A percentile compares a stretch with the other conserved stretches of the same genome.
Conservation (phyloP, 768 basidiomycete genomes). For the Tricholoma flavovirens region DNA sequence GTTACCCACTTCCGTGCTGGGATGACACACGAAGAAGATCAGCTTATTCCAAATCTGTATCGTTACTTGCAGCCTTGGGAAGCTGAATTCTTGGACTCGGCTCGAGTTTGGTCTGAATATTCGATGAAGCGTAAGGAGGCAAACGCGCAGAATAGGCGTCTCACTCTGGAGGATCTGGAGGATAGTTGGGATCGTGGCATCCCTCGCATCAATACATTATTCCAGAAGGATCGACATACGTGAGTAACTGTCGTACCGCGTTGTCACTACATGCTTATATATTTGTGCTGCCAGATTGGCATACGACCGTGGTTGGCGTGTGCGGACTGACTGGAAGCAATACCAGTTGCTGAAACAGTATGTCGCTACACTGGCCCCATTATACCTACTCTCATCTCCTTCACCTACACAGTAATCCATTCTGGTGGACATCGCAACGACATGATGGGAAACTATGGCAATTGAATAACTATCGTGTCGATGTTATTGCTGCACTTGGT, state of each 20-base stretch:
- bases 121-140: slow-evolving; percentile 99
- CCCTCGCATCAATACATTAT: slow-evolving; percentile 96
- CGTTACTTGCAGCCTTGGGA: slow-evolving; percentile 98
- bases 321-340: slow-evolving; percentile 96
- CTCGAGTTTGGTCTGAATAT: slow-evolving; percentile 98
- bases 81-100: slow-evolving; percentile 95
- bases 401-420: slow-evolving; percentile 68
- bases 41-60: slow-evolving; percentile 95
- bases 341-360: slow-evolving; percentile 91
- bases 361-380: slow-evolving; percentile 21
- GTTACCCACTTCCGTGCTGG: slow-evolving; percentile 99
- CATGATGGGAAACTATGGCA: slow-evolving; percentile 97
- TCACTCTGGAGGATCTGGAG: slow-evolving; percentile 96
- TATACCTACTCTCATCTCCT: slow-evolving; percentile 3
- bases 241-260: slow-evolving; percentile 27
- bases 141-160: slow-evolving; percentile 94
- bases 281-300: slow-evolving; percentile 53
- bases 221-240: slow-evolving; percentile 98
- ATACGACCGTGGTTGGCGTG: slow-evolving; percentile 99
- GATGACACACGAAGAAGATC: slow-evolving; percentile 94
- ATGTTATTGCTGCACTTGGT: slow-evolving; percentile 96
- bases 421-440: slow-evolving; percentile 99
- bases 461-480: slow-evolving; percentile 96
- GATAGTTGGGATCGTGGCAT: slow-evolving; percentile 99
- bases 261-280: neutral